Evolutionary conservation across 441 rosid species (phyloP), one percentile per base, ranked within the genome.

Genomic region (Macaranga tanarius): DNA sequence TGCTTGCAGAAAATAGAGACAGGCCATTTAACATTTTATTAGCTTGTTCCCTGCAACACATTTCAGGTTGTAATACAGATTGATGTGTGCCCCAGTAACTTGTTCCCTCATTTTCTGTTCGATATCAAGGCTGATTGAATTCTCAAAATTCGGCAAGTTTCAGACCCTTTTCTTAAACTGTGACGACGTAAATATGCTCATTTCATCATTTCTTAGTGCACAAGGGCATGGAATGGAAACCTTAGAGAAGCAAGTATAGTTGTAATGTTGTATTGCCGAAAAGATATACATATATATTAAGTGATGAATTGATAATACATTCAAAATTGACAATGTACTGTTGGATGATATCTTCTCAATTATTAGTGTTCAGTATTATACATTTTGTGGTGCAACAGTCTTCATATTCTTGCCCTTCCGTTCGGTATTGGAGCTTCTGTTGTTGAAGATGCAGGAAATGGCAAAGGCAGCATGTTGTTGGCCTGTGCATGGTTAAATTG

Each of bases 301-400:
- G 38, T 31, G 38, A 31, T 31, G 38, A 45, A 13, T 7, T 45
- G 50, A 9, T 11, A 48, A 48, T 13, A 42, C 19, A 26, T 69
- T 57, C 25, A 69, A 69, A 56, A 42, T 58, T 69, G 54, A 56
- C 55, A 69, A 69, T 69, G 40, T 58, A 69, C 55, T 42, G 38
- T 52, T 7, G 44, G 44, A 69, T 44, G 23, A 69, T 44, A n/a
- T 42, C 55, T 25, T 5, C 25, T 34, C 4, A 23, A 48, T 48
- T 48, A 48, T 20, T 55, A 52, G 45, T n/a, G 38, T 2, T 66
- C 56, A 47, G 12, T 52, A 51, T 66, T 28, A 67, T 67, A 38
- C 71, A 67, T 54, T 22, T 20, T 23, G 50, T 54, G 59, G 51
- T 28, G 45, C 19, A 15, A 31, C 59, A 34, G 25, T 67, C 28